Conservation (phyloP, 2,329 filamentous ascomycete genomes). For the Cladorrhinum sp. region DNA sequence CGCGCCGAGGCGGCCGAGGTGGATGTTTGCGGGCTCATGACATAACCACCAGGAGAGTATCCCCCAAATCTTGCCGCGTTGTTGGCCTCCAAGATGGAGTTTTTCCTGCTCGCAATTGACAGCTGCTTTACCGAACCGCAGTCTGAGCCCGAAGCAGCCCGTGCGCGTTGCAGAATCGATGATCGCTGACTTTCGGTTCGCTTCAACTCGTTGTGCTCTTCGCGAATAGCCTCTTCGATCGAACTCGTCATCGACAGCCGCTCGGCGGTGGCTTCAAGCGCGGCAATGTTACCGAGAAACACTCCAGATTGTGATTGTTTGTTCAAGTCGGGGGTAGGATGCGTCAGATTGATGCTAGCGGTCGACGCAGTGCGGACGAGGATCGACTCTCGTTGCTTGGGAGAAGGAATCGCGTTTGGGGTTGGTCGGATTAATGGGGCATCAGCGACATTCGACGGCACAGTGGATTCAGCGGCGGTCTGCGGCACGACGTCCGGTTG, state of each 20-base stretch:
- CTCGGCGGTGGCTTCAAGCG: constrained; percentile 73
- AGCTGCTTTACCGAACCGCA: constrained; percentile 25
- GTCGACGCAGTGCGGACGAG: constrained; percentile 48
- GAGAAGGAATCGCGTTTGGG: constrained; percentile 19
- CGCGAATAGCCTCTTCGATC: constrained; percentile 73
- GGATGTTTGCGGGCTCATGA: constrained; percentile 61
- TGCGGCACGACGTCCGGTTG: constrained; percentile 7
- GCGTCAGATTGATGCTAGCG: constrained; percentile 46
- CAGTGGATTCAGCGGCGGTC: constrained; percentile 10
- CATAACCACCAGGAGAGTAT: constrained; percentile 65
- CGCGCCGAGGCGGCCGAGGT: constrained; percentile 51
- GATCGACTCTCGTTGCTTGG: constrained; percentile 34
- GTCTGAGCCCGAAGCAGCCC: constrained; percentile 31
- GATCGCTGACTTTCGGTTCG: constrained; percentile 65
- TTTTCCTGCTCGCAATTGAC: constrained; percentile 33
- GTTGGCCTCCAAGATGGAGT: constrained; percentile 69
- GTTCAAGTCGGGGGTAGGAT: constrained; percentile 61
- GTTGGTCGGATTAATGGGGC: constrained; percentile 23
- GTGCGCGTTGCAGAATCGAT: constrained; percentile 48
- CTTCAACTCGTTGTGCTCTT: constrained; percentile 69
- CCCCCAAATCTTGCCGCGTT: constrained; percentile 64
- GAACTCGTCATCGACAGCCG: constrained; percentile 70
- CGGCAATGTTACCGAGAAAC: constrained; percentile 65
- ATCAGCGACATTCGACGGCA: constrained; percentile 9
- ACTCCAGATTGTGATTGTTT: constrained; percentile 59